Percentiles rank a stretch among this genome's conserved stretches.
phyloP scores from a whole-genome alignment of 768 basidiomycete genomes.

The Amanita thiersii region DNA sequence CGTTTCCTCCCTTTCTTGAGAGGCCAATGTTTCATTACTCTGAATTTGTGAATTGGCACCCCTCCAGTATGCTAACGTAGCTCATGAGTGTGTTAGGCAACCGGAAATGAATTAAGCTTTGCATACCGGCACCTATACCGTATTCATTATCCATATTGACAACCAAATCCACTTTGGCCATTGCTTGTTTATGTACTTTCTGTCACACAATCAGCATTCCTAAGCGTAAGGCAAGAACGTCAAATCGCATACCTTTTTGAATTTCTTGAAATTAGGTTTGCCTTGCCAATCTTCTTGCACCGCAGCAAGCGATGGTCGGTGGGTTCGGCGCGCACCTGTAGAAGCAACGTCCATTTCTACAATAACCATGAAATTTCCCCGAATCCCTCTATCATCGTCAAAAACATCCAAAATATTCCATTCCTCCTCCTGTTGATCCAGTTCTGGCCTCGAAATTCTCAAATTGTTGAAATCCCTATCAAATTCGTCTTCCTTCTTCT shows the following conservation, averaged over 20 bases:
- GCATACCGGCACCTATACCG: constrained; percentile 43
- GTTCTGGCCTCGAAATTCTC: constrained; percentile 58
- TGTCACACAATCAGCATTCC: constrained; percentile 17
- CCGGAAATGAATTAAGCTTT: background rate
- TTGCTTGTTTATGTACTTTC: constrained; percentile 15
- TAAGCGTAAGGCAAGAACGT: background rate
- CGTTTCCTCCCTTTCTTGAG: constrained; percentile 6
- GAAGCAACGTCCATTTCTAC: constrained; percentile 53
- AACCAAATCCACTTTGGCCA: constrained; percentile 42
- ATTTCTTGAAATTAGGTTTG: constrained; percentile 68
- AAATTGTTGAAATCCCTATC: constrained; percentile 78
- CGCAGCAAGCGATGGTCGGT: constrained; percentile 11
- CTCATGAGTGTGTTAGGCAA: background rate
- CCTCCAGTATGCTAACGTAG: constrained; percentile 50
- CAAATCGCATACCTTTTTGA: constrained; percentile 48
- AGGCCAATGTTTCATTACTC: constrained; percentile 13
- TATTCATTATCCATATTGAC: constrained; percentile 43
- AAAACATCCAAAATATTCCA: constrained; percentile 62
- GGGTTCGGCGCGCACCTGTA: constrained; percentile 18
- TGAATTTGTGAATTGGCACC: constrained; percentile 19
- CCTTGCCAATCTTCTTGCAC: constrained; percentile 35
- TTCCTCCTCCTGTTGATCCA: constrained; percentile 36
- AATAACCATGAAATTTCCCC: constrained; percentile 79
- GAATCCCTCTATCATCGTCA: constrained; percentile 48
- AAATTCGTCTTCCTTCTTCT: constrained; percentile 59